These are phyloP conservation scores for Cymbidium sinense DNA, from an alignment of 106 monocot species.

Conservation along the genomic window DNA sequence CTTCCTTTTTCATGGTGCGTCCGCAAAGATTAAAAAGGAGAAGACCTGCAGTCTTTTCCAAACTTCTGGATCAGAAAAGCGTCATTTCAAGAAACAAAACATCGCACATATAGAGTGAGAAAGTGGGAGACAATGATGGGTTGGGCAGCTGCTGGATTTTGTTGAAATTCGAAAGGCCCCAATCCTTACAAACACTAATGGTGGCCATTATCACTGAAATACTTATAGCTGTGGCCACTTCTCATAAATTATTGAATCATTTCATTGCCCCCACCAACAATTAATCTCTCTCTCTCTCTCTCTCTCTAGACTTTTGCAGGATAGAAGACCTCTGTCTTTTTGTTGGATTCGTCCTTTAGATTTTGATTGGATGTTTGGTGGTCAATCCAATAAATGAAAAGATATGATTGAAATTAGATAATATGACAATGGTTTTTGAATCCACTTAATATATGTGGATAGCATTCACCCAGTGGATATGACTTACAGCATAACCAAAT, in stretches of 20 bases:
- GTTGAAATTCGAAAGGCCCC: neutral
- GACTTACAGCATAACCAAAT: neutral
- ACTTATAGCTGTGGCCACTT: no score
- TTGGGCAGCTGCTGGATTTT: neutral
- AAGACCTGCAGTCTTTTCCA: slow-evolving; percentile 9
- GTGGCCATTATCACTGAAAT: neutral
- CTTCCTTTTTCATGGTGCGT: neutral
- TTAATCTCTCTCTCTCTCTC: neutral
- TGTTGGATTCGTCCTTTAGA: neutral
- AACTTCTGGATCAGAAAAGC: neutral
- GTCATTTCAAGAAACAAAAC: slow-evolving; percentile 3
- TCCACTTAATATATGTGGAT: no score
- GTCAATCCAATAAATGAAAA: neutral
- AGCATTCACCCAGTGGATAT: neutral
- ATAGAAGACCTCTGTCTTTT: neutral
- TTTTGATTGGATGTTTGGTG: slow-evolving; percentile 1
- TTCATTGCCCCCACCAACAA: neutral
- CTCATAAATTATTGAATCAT: neutral
- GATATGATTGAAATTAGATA: neutral
- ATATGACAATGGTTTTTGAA: neutral
- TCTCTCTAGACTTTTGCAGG: neutral
- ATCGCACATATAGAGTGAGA: neutral
- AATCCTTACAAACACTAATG: neutral
- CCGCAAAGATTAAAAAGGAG: neutral
- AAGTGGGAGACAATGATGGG: slow-evolving; percentile 3